These are phyloP conservation scores for Podospora pseudocomata DNA, from an alignment of 495 filamentous ascomycete species.

Conservation along the genomic window DNA sequence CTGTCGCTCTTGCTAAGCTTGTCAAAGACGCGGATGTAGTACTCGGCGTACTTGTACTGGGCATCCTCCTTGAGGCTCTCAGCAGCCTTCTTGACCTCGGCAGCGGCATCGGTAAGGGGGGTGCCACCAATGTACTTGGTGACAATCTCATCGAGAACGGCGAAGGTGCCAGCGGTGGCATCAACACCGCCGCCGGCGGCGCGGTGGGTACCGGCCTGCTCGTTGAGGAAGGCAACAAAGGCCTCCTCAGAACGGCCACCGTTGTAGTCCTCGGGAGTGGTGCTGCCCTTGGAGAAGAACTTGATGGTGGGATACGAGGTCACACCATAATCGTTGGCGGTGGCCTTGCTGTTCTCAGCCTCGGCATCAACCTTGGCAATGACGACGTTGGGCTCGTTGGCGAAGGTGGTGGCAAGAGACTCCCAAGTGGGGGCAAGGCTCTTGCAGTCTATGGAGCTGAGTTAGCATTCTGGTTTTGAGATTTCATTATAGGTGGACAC, in stretches of 20 bases:
- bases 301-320: constrained; percentile 93
- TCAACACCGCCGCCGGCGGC: constrained; percentile 76
- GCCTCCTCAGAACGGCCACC: constrained; percentile 75
- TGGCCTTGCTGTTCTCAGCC: constrained; percentile 73
- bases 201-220: constrained; percentile 85
- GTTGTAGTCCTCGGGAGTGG: constrained; percentile 65
- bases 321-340: constrained; percentile 72
- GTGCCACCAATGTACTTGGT: constrained; percentile 59
- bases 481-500: constrained; percentile 38
- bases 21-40: constrained; percentile 86
- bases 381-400: constrained; percentile 67
- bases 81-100: constrained; percentile 67
- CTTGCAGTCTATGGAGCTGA: constrained; percentile 79
- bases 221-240: constrained; percentile 79
- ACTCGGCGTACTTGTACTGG: constrained; percentile 73
- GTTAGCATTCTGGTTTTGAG: constrained; percentile 26
- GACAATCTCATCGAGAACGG: constrained; percentile 69
- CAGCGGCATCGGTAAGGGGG: constrained; percentile 53
- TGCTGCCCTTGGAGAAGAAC: constrained; percentile 90
- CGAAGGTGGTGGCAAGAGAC: constrained; percentile 76
- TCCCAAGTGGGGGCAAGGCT: constrained; percentile 88
- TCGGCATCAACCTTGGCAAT: constrained; percentile 96
- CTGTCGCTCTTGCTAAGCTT: constrained; percentile 73
- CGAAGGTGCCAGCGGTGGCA: constrained; percentile 75
- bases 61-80: constrained; percentile 57